Conservation (phyloP, 78 protist species). For the Chrysochromulina parva region DNA sequence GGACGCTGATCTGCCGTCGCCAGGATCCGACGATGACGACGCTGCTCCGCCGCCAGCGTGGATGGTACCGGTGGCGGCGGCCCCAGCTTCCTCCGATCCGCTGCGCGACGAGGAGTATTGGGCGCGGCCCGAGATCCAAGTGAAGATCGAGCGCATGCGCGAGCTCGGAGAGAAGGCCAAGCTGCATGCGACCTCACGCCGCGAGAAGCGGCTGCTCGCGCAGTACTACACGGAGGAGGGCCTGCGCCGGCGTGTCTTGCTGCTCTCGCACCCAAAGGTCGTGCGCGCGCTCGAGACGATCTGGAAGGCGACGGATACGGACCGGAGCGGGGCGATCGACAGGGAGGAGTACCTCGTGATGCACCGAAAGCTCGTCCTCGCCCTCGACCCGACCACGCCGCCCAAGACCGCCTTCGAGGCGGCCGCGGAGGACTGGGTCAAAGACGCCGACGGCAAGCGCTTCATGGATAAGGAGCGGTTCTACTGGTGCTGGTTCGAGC, state of each 20-base stretch:
- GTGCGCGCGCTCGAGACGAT: not conserved
- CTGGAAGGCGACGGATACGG: not conserved
- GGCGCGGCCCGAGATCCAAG: too few relatives aligned
- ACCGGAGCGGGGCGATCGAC: not conserved
- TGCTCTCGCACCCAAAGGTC: not conserved
- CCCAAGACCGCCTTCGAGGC: not conserved
- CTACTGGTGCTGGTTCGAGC: not conserved
- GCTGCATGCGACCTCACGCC: too few relatives aligned
- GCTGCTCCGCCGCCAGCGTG: too few relatives aligned
- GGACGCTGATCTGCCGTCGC: too few relatives aligned
- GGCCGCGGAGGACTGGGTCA: not conserved
- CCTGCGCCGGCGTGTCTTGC: not conserved
- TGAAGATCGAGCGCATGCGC: too few relatives aligned
- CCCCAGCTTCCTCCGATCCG: too few relatives aligned
- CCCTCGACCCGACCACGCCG: not conserved
- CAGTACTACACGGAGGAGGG: not conserved
- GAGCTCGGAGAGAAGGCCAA: too few relatives aligned
- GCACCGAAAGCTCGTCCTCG: not conserved
- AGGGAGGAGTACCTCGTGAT: not conserved
- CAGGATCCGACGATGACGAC: too few relatives aligned
- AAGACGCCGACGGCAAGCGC: not conserved
- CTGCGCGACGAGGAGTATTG: too few relatives aligned
- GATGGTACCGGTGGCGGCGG: too few relatives aligned
- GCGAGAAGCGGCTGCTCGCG: too few relatives aligned
- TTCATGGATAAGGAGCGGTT: not conserved